These are phyloP conservation scores for Flaveria trinervia DNA, from an alignment of 129 eudicot species.

Conservation along the genomic window DNA sequence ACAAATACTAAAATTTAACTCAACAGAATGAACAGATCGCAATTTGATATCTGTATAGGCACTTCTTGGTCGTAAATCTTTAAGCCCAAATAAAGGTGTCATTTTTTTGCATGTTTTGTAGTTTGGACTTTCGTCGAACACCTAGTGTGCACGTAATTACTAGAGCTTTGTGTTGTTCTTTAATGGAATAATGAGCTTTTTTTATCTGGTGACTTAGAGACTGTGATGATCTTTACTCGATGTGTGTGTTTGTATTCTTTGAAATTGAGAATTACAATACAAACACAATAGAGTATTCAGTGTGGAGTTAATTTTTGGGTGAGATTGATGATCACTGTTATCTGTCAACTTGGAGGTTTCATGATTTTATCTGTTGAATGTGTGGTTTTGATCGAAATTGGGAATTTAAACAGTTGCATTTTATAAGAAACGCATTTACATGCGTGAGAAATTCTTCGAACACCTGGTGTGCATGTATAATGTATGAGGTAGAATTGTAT, in stretches of 20 bases:
- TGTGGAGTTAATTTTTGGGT: too few species aligned
- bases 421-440: background rate
- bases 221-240: background rate
- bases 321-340: background rate
- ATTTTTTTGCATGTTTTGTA: background rate
- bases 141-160: slow-evolving; percentile 8
- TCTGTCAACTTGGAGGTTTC: background rate
- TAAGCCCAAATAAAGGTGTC: slow-evolving; percentile 40
- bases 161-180: background rate
- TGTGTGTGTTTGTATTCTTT: background rate
- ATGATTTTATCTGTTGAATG: background rate
- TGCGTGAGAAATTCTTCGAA: background rate
- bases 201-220: background rate
- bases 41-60: slow-evolving; percentile 46
- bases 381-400: background rate
- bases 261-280: background rate
- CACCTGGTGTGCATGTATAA: slow-evolving; percentile 5
- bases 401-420: background rate
- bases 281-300: too few species aligned
- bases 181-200: background rate
- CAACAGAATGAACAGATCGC: slow-evolving; percentile 17
- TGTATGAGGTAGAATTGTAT: background rate
- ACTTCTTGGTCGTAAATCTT: slow-evolving; percentile 54
- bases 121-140: slow-evolving; percentile 33
- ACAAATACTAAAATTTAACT: slow-evolving; percentile 28